Evolutionary conservation across 306 rosid species (phyloP).

Genomic region (Casuarina equisetifolia): DNA sequence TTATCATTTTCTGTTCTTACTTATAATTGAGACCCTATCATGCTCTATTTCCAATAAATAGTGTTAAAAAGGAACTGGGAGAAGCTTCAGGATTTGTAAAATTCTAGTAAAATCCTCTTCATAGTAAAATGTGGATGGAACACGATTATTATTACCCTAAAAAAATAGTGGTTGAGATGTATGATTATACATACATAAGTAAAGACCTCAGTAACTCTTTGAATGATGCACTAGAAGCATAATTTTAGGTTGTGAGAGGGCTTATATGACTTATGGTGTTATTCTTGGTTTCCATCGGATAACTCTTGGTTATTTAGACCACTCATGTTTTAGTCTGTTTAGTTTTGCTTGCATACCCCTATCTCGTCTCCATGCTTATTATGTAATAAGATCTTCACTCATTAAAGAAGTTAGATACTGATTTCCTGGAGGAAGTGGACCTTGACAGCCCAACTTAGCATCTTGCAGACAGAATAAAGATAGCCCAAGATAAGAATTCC

Average conservation of each 20-base stretch:
- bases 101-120: neutral
- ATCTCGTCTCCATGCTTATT: neutral
- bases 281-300: neutral
- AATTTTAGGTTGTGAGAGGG: neutral
- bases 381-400: constrained; percentile 3
- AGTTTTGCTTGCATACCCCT: neutral
- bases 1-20: neutral
- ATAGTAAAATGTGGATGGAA: neutral
- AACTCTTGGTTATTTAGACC: neutral
- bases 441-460: neutral
- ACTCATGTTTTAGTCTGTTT: neutral
- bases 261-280: neutral
- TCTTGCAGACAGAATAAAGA: constrained; percentile 3
- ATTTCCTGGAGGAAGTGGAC: constrained; percentile 9
- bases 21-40: neutral
- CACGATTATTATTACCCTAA: neutral
- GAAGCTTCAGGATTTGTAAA: neutral
- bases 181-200: neutral
- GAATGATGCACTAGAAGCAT: neutral
- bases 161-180: neutral
- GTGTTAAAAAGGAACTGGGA: neutral
- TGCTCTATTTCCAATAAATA: neutral
- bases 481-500: constrained; percentile 12
- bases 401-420: constrained; percentile 2
- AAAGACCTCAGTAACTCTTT: neutral